Conservation (phyloP, 1,284 basidiomycete genomes). For the Tilletia indica region DNA sequence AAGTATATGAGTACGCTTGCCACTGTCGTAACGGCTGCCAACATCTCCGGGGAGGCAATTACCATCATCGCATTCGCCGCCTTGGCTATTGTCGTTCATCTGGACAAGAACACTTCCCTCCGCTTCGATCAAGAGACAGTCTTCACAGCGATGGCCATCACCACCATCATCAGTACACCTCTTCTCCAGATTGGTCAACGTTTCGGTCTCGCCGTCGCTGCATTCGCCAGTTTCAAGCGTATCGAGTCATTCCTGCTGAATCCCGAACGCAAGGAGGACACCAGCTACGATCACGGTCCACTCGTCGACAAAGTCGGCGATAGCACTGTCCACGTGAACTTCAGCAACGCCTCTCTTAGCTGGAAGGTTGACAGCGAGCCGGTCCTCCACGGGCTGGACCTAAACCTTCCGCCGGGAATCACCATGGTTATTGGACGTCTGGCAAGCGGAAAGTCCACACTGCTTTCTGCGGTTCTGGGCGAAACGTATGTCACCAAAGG, state of each 20-base stretch:
- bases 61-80: slow-evolving; percentile 32
- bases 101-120: slow-evolving; percentile 25
- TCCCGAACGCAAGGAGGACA: slow-evolving; percentile 22
- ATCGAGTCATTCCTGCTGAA: slow-evolving; percentile 37
- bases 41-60: slow-evolving; percentile 30
- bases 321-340: slow-evolving; percentile 7
- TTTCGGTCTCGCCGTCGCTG: slow-evolving; percentile 38
- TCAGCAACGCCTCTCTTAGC: neutral
- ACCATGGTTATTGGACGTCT: slow-evolving; percentile 28
- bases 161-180: slow-evolving; percentile 38
- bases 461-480: slow-evolving; percentile 32
- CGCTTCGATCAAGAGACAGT: slow-evolving; percentile 40
- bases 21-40: slow-evolving; percentile 29
- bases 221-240: slow-evolving; percentile 37
- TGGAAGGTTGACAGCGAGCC: slow-evolving; percentile 21
- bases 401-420: slow-evolving; percentile 16
- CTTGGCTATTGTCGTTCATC: slow-evolving; percentile 33
- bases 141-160: slow-evolving; percentile 42
- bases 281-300: neutral
- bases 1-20: slow-evolving; percentile 26
- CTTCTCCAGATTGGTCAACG: slow-evolving; percentile 41
- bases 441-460: slow-evolving; percentile 30
- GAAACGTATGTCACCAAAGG: slow-evolving; percentile 23
- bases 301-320: neutral
- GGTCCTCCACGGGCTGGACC: slow-evolving; percentile 11